Percentiles rank a stretch among this genome's conserved stretches.
These are phyloP conservation scores for Cryoendolithus antarcticus DNA, from an alignment of 2,329 filamentous ascomycete genomes.

Conservation along the genomic window DNA sequence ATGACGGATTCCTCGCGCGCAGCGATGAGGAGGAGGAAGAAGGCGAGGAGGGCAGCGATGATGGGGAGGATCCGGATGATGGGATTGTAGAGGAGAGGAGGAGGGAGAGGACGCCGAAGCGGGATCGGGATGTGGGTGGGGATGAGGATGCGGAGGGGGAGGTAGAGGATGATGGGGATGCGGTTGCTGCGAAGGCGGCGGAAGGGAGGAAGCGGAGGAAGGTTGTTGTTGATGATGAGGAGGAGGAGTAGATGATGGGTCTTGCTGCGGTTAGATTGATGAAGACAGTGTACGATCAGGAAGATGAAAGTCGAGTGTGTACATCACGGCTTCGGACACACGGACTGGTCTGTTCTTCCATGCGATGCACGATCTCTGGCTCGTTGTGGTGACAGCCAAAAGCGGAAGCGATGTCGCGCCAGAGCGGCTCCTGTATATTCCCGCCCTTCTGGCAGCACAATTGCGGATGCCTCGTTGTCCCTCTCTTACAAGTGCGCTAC, in stretches of 20 bases:
- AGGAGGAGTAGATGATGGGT: slow-evolving; percentile 27
- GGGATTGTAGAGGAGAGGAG: slow-evolving; percentile 26
- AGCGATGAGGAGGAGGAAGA: slow-evolving; percentile 57
- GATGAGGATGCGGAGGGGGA: slow-evolving; percentile 8
- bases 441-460: too few species aligned
- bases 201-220: slow-evolving; percentile 31
- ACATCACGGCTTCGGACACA: too few species aligned
- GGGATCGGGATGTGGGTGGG: slow-evolving; percentile 13
- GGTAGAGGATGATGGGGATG: slow-evolving; percentile 24
- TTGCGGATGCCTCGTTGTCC: too few species aligned
- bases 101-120: slow-evolving; percentile 27
- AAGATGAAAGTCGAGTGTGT: too few species aligned
- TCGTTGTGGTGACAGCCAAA: too few species aligned
- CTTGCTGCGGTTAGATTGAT: too few species aligned
- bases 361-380: too few species aligned
- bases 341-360: too few species aligned
- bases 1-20: slow-evolving; percentile 64
- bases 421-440: too few species aligned
- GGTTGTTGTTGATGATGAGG: slow-evolving; percentile 36
- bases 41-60: slow-evolving; percentile 46
- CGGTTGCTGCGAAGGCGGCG: slow-evolving; percentile 22
- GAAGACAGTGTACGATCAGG: too few species aligned
- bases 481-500: too few species aligned
- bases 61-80: slow-evolving; percentile 40
- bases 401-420: too few species aligned